phyloP scores from a whole-genome alignment of 805 yeast genomes.

The Myxozyma vanderwaltii region DNA sequence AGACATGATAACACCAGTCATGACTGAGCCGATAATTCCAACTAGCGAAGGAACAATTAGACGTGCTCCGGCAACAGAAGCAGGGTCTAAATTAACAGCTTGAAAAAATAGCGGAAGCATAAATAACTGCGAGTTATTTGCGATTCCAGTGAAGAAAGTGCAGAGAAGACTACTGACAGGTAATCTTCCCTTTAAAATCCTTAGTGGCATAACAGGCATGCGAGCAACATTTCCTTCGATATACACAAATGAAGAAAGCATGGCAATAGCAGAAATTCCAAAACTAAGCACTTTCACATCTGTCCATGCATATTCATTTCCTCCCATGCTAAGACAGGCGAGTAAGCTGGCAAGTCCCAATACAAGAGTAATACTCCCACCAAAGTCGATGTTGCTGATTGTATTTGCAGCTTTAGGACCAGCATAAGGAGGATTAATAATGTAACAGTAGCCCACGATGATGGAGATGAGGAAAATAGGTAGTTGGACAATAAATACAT shows the following conservation, averaged over 20 bases:
- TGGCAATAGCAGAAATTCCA: conserved; percentile 42
- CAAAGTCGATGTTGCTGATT: conserved; percentile 53
- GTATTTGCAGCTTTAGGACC: conserved; percentile 6
- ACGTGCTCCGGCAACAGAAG: conserved; percentile 61
- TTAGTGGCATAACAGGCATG: conserved; percentile 70
- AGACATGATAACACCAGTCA: conserved; percentile 67
- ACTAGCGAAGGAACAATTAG: conserved; percentile 61
- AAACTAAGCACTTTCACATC: conserved; percentile 47
- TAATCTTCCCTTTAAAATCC: conserved; percentile 57
- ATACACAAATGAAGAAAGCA: conserved; percentile 49
- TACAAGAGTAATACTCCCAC: conserved; percentile 64
- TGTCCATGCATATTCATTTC: conserved; percentile 55
- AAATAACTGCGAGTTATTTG: conserved; percentile 56
- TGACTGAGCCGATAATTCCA: conserved; percentile 65
- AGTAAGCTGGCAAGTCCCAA: conserved; percentile 57
- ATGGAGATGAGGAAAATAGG: conserved; percentile 46
- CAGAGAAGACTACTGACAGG: conserved; percentile 64
- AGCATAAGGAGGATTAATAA: conserved; percentile 28
- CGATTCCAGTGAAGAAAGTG: conserved; percentile 73
- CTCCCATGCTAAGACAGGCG: conserved; percentile 69
- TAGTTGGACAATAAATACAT: conserved; percentile 46
- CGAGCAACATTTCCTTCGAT: conserved; percentile 55
- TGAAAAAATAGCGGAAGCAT: conserved; percentile 71
- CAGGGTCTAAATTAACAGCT: conserved; percentile 54
- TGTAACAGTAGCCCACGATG: conserved; percentile 41